These are phyloP conservation scores for Didymella sp. DNA, from an alignment of 2,329 filamentous ascomycete genomes.

Conservation along the genomic window DNA sequence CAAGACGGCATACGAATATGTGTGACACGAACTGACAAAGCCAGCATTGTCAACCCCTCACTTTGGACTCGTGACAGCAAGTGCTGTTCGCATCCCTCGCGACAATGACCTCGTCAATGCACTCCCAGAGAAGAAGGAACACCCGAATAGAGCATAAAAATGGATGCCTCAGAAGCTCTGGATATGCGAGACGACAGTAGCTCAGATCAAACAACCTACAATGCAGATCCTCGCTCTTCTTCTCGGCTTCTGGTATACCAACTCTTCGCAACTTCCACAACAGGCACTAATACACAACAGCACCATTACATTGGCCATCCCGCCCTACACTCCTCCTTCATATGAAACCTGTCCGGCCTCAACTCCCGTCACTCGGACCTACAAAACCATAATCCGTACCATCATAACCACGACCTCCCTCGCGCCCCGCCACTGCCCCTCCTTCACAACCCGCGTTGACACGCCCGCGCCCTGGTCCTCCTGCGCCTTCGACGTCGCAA, in stretches of 20 bases:
- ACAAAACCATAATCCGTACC: constrained; percentile 10
- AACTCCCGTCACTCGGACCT: constrained; percentile 16
- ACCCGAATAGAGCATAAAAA: neutral
- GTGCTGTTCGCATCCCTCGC: constrained; percentile 9
- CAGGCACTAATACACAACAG: constrained; percentile 1
- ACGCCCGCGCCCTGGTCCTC: constrained; percentile 22
- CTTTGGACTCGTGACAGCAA: neutral
- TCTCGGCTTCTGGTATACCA: neutral
- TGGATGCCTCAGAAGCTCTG: neutral
- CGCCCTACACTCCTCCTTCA: constrained; percentile 9
- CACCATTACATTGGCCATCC: constrained; percentile 9
- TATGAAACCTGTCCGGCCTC: constrained; percentile 24
- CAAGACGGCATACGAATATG: constrained; percentile 2
- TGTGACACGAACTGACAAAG: constrained; percentile 1
- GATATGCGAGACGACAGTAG: neutral
- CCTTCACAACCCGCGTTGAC: constrained; percentile 25
- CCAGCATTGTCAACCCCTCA: neutral
- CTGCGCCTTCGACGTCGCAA: constrained; percentile 24
- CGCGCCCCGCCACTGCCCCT: constrained; percentile 21
- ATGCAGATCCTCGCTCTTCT: neutral
- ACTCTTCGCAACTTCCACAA: neutral
- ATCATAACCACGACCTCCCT: constrained; percentile 16
- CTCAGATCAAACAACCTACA: neutral
- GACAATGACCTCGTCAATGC: neutral
- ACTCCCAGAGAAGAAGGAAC: neutral